Evolutionary conservation across 768 basidiomycete species (phyloP).

Genomic region (Clathrus columnatus): DNA sequence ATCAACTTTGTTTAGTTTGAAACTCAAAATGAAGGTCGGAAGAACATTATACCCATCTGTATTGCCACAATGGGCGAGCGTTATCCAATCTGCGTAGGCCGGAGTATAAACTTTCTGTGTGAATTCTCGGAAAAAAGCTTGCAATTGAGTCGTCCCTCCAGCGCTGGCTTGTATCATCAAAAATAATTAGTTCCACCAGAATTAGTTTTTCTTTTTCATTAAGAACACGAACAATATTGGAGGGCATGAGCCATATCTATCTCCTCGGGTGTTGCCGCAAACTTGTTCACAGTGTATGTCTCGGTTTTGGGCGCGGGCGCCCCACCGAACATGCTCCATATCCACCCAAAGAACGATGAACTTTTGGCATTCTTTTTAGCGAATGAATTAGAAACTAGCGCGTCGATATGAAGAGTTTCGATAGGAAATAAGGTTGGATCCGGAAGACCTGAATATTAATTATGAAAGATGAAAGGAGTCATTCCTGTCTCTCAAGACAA

Average conservation of each 20-base stretch:
- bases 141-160: conserved; percentile 49
- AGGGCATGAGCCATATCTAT: conserved; percentile 56
- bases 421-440: conserved; percentile 65
- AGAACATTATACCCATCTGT: conserved; percentile 59
- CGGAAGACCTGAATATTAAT: conserved; percentile 42
- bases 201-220: neutral
- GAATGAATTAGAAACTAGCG: conserved; percentile 42
- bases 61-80: conserved; percentile 55
- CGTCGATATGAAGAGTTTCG: conserved; percentile 46
- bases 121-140: conserved; percentile 50
- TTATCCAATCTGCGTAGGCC: conserved; percentile 51
- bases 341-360: conserved; percentile 39
- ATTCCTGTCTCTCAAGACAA: no score
- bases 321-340: conserved; percentile 48
- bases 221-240: conserved; percentile 48
- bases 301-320: conserved; percentile 28
- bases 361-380: conserved; percentile 26
- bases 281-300: conserved; percentile 54
- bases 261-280: conserved; percentile 32
- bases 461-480: neutral
- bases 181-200: neutral
- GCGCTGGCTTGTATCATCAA: conserved; percentile 23
- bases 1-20: neutral
- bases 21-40: conserved; percentile 8
- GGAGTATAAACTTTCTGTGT: conserved; percentile 42